Evolutionary conservation across 2,329 filamentous ascomycete genomes (phyloP), one percentile per base, ranked within the genome.

Genomic region (Calonectria hongkongensis): DNA sequence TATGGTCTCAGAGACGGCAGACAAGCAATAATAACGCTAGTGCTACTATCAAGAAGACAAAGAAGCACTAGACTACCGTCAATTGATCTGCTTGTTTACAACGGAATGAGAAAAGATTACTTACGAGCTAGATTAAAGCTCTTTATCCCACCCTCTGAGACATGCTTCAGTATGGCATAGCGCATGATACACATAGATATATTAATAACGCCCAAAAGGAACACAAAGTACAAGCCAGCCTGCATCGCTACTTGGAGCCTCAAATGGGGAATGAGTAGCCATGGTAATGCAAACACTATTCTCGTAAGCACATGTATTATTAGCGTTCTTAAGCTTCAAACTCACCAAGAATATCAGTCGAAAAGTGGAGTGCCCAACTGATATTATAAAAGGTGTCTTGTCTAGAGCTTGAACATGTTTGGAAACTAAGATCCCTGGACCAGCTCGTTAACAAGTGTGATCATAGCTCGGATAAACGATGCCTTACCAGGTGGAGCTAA

Each of bases 111-210:
- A 5, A 25, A 39, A 0, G 2, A 41, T 41, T 13, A 41, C 54
- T 25, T 5, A 58, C 33, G 13, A 3, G 54, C 54, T 2, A 58
- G 13, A 21, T 58, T 58, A 21, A 58, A 58, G 2, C 2, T 8
- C 21, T 16, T 4, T 15, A 58, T 39, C 13, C 54, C 54, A 58
- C 13, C 33, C 12, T 2, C 12, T 13, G 30, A n/a, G 4, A n/a
- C 33, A 3, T 41, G 33, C 27, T 58, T 58, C 8, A 58, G 54
- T 27, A 41, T 8, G 16, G 25, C 54, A 10, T 41, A 58, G 21
- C 54, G 54, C 16, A 58, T 58, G 10, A 21, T 58, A 12, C 54
- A 58, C 54, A 58, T 58, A 2, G 54, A 58, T 58, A 58, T 58
- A 27, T 41, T 58, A 10, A 58, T 58, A 9, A 58, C 4, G 13